Conservation (phyloP, 2,329 filamentous ascomycete genomes). For the Aurifilum marmelostoma region DNA sequence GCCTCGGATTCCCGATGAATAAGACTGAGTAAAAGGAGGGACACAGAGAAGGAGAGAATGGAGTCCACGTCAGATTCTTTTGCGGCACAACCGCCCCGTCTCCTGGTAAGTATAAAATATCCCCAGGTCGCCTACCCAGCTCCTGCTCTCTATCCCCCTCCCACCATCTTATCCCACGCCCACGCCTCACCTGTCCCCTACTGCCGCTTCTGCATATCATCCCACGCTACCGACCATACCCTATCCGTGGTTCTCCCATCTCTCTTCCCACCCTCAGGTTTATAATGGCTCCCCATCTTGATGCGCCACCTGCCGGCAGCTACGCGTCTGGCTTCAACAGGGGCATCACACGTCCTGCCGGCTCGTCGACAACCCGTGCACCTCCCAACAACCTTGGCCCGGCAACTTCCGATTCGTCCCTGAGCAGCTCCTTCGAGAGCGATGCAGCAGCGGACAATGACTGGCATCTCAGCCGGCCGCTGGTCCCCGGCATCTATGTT, state of each 20-base stretch:
- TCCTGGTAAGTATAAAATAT: conserved; percentile 24
- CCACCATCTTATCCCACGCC: conserved; percentile 12
- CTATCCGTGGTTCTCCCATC: conserved; percentile 9
- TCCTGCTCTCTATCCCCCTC: conserved; percentile 1
- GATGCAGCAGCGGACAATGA: conserved; percentile 38
- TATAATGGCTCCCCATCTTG: conserved; percentile 51
- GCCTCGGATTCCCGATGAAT: conserved; percentile 10
- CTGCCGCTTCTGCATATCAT: conserved; percentile 14
- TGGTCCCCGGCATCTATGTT: conserved; percentile 65
- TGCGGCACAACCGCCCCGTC: not conserved
- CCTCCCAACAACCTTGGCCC: conserved; percentile 32
- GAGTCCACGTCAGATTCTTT: conserved; percentile 18
- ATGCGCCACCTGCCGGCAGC: conserved; percentile 49
- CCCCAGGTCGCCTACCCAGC: conserved; percentile 1
- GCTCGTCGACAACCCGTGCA: conserved; percentile 37
- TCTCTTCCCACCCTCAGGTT: not conserved
- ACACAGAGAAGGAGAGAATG: not conserved
- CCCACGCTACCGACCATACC: conserved; percentile 17
- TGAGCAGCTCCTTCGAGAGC: conserved; percentile 49
- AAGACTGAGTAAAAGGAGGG: not conserved
- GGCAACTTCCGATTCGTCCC: conserved; percentile 40
- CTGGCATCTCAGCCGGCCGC: conserved; percentile 41
- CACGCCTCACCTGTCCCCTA: conserved; percentile 11
- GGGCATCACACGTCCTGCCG: conserved; percentile 40
- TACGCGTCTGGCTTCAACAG: conserved; percentile 47